These are phyloP conservation scores for Chrysosporium queenslandicum DNA, from an alignment of 2,329 filamentous ascomycete genomes.

Conservation along the genomic window DNA sequence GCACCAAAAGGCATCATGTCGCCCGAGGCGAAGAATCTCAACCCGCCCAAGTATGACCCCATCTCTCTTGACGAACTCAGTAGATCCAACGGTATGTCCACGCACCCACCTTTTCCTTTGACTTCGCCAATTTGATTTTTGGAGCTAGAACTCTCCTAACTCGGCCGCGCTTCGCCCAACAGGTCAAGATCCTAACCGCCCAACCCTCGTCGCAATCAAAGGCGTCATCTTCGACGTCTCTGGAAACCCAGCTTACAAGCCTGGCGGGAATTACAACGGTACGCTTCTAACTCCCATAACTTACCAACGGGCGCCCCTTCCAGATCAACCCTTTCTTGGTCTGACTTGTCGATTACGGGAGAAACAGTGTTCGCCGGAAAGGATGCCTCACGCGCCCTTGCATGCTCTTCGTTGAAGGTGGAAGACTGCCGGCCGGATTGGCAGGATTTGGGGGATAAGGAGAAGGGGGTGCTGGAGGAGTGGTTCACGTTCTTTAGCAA, in stretches of 20 bases:
- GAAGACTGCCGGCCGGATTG: conserved; percentile 78
- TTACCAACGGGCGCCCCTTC: too few relatives aligned
- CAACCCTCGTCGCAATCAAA: conserved; percentile 58
- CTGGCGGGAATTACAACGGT: conserved; percentile 79
- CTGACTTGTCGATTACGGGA: not conserved
- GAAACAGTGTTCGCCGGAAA: conserved; percentile 81
- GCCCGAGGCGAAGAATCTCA: conserved; percentile 38
- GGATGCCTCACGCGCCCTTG: conserved; percentile 87
- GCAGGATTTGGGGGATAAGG: conserved; percentile 71
- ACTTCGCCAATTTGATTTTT: not conserved
- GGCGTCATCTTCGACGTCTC: conserved; percentile 92
- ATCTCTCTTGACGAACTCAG: conserved; percentile 73
- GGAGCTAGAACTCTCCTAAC: not conserved
- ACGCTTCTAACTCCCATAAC: conserved; percentile 24
- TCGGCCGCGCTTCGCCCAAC: not conserved
- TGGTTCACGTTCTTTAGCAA: conserved; percentile 97
- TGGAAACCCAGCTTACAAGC: conserved; percentile 75
- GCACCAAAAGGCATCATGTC: conserved; percentile 17
- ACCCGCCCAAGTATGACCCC: conserved; percentile 75
- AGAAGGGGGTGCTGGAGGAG: conserved; percentile 75
- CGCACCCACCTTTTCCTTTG: not conserved
- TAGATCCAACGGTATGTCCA: conserved; percentile 65
- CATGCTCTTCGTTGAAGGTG: conserved; percentile 70
- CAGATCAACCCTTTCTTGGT: too few relatives aligned
- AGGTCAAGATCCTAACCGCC: conserved; percentile 23